A percentile compares a stretch with the other conserved stretches of the same genome.
phyloP scores from a whole-genome alignment of 2,329 filamentous ascomycete genomes.

The Penicillium sp. region DNA sequence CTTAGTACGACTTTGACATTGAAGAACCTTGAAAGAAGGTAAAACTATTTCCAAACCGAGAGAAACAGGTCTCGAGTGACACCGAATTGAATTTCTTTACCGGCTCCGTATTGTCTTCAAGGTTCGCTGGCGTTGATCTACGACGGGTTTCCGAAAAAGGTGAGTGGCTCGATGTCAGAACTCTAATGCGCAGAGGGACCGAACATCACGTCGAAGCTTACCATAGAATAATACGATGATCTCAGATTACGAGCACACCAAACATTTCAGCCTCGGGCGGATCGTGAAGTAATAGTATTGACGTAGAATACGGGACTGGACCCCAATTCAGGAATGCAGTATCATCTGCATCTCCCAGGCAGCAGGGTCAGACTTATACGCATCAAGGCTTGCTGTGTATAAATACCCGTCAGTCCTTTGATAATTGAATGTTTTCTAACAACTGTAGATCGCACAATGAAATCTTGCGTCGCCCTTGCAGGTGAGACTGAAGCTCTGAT shows the following conservation, averaged over 20 bases:
- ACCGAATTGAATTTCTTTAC: no score
- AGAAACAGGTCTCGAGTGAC: no score
- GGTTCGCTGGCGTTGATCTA: not conserved
- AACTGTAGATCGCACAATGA: not conserved
- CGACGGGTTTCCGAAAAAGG: not conserved
- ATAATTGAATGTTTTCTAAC: not conserved
- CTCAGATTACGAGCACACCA: not conserved
- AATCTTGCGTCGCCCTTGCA: not conserved
- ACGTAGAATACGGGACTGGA: not conserved
- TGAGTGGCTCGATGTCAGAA: not conserved
- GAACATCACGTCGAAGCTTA: not conserved
- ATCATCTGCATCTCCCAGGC: not conserved
- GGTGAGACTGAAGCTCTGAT: not conserved
- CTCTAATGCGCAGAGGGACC: not conserved
- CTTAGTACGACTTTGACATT: no score
- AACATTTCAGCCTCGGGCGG: not conserved
- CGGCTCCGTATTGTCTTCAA: not conserved
- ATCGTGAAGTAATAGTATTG: not conserved
- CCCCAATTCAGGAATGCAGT: not conserved
- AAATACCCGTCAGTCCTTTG: not conserved
- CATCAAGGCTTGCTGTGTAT: not conserved
- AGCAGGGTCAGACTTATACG: not conserved
- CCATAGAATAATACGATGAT: not conserved
- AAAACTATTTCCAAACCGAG: no score
- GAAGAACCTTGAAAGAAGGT: no score